These are phyloP conservation scores for Aphanoascus verrucosus DNA, from an alignment of 2,329 filamentous ascomycete species.

Conservation along the genomic window DNA sequence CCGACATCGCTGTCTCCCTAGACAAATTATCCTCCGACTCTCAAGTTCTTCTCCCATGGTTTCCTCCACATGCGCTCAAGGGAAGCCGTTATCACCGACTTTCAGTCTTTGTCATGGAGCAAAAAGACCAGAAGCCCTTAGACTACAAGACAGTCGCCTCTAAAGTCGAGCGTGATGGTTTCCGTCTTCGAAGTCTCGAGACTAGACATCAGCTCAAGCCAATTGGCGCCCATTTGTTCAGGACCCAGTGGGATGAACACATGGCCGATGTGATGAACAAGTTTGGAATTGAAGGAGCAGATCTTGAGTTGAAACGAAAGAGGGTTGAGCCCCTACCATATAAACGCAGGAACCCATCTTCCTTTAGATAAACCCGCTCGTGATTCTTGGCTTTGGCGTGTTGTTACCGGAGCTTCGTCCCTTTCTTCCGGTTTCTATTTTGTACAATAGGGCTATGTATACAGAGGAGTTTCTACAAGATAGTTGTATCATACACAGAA, in stretches of 20 bases:
- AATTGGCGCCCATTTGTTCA: conserved; percentile 79
- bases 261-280: conserved; percentile 81
- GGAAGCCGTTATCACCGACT: conserved; percentile 86
- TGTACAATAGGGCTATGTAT: conserved; percentile 27
- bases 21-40: conserved; percentile 47
- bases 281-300: conserved; percentile 60
- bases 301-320: conserved; percentile 75
- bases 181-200: conserved; percentile 64
- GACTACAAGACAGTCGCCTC: conserved; percentile 48
- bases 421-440: conserved; percentile 19
- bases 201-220: conserved; percentile 58
- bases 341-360: conserved; percentile 29
- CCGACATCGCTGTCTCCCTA: conserved; percentile 53
- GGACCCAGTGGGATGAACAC: conserved; percentile 76
- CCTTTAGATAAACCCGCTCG: conserved; percentile 30
- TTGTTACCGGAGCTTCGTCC: not conserved
- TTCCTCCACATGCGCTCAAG: conserved; percentile 78
- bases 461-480: conserved; percentile 2
- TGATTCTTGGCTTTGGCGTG: not conserved
- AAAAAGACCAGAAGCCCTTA: conserved; percentile 51
- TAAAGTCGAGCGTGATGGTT: conserved; percentile 50
- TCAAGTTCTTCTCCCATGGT: conserved; percentile 68
- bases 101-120: conserved; percentile 71
- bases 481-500: conserved; percentile 7
- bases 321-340: conserved; percentile 59